Conservation (phyloP, 108 stramenopile species). For the Tribonema minus region DNA sequence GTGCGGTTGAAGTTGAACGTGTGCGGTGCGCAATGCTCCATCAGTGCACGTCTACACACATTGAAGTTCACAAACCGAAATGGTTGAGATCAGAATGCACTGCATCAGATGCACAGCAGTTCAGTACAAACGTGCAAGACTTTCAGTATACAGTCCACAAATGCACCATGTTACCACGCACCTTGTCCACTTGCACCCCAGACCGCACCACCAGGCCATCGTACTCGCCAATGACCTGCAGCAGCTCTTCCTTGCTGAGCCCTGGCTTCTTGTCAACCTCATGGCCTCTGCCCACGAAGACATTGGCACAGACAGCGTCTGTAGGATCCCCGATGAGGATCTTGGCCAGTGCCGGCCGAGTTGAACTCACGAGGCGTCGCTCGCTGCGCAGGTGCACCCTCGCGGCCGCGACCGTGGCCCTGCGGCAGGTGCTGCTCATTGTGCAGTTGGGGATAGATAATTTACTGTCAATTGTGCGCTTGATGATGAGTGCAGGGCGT, state of each 20-base stretch:
- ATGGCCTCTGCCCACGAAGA: slow-evolving; percentile 50
- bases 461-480: too few relatives aligned
- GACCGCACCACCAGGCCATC: slow-evolving; percentile 54
- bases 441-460: too few relatives aligned
- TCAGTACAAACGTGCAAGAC: not conserved
- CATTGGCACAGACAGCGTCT: slow-evolving; percentile 48
- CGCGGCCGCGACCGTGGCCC: too few relatives aligned
- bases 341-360: slow-evolving; percentile 33
- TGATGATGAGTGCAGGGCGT: too few relatives aligned
- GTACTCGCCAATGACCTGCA: slow-evolving; percentile 51
- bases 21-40: too few relatives aligned
- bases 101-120: too few relatives aligned
- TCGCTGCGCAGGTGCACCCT: too few relatives aligned
- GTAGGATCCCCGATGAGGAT: slow-evolving; percentile 49
- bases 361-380: not conserved
- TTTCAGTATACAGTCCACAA: not conserved
- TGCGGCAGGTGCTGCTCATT: too few relatives aligned
- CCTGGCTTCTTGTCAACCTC: slow-evolving; percentile 53
- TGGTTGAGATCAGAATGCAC: too few relatives aligned
- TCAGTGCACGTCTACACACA: too few relatives aligned
- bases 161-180: not conserved
- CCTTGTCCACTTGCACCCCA: slow-evolving; percentile 41
- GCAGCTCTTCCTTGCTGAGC: slow-evolving; percentile 53
- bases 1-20: too few relatives aligned
- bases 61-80: too few relatives aligned